Evolutionary conservation across 2,329 filamentous ascomycete genomes (phyloP).

Genomic region (Aspergillus felis): DNA sequence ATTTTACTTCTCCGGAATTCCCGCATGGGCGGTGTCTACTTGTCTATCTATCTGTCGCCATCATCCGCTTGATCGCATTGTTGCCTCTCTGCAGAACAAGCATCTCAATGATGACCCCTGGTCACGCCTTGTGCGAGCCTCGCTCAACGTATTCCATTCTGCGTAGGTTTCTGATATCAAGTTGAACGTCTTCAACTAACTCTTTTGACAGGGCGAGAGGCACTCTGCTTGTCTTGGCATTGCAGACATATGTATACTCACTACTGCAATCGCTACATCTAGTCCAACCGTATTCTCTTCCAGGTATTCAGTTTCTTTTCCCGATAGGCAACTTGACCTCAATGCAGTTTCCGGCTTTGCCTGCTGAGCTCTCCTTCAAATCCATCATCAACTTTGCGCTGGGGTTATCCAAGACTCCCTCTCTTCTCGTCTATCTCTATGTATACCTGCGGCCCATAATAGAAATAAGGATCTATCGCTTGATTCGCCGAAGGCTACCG

Average conservation of each 20-base stretch:
- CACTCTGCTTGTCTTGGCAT: conserved; percentile 34
- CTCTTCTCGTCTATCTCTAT: conserved; percentile 33
- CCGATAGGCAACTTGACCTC: conserved; percentile 36
- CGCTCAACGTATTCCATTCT: conserved; percentile 26
- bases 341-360: conserved; percentile 30
- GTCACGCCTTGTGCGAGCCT: conserved; percentile 22
- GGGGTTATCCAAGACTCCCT: conserved; percentile 32
- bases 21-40: conserved; percentile 36
- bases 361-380: conserved; percentile 22
- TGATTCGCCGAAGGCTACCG: conserved; percentile 39
- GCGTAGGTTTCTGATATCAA: conserved; percentile 21
- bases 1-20: conserved; percentile 42
- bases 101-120: conserved; percentile 22
- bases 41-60: conserved; percentile 36
- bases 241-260: conserved; percentile 42
- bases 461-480: conserved; percentile 38
- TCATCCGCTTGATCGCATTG: conserved; percentile 33
- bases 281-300: conserved; percentile 31
- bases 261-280: conserved; percentile 41
- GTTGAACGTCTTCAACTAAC: conserved; percentile 12
- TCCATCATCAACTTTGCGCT: conserved; percentile 24
- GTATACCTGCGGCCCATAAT: conserved; percentile 35
- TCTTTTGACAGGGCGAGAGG: conserved; percentile 28
- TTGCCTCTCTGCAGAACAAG: conserved; percentile 26
- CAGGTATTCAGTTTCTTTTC: conserved; percentile 29